Percentiles rank a stretch among this genome's conserved stretches.
phyloP scores from a whole-genome alignment of 2,329 filamentous ascomycete genomes.

The Xylariaceae sp. region DNA sequence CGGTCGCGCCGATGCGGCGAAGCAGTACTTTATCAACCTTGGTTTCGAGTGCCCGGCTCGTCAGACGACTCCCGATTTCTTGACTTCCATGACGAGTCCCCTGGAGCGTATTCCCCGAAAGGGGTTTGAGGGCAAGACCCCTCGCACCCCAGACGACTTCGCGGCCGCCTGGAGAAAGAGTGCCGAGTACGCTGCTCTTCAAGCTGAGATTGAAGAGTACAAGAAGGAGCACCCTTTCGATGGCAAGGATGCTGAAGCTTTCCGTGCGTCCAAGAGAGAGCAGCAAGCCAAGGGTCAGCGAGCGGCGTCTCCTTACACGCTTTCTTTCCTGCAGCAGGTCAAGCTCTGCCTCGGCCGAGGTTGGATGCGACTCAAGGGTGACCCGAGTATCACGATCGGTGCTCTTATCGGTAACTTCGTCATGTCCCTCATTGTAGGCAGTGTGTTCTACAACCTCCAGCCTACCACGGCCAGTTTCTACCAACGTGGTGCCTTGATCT shows the following conservation, averaged over 20 bases:
- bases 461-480: slow-evolving; percentile 67
- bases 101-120: slow-evolving; percentile 50
- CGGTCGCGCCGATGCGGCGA: slow-evolving; percentile 55
- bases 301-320: slow-evolving; percentile 71
- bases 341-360: slow-evolving; percentile 75
- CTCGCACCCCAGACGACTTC: slow-evolving; percentile 58
- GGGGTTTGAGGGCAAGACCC: slow-evolving; percentile 52
- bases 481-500: slow-evolving; percentile 71
- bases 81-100: slow-evolving; percentile 63
- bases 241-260: slow-evolving; percentile 51
- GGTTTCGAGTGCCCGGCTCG: slow-evolving; percentile 63
- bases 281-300: slow-evolving; percentile 57
- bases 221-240: slow-evolving; percentile 48
- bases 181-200: slow-evolving; percentile 44
- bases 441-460: slow-evolving; percentile 74
- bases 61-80: slow-evolving; percentile 65
- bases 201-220: slow-evolving; percentile 52
- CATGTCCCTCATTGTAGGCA: slow-evolving; percentile 72
- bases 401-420: slow-evolving; percentile 65
- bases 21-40: slow-evolving; percentile 60
- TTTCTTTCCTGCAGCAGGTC: slow-evolving; percentile 72
- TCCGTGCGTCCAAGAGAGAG: slow-evolving; percentile 49
- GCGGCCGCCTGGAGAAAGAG: slow-evolving; percentile 54
- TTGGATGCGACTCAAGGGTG: slow-evolving; percentile 69
- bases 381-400: slow-evolving; percentile 67